These are phyloP conservation scores for Debaryomycetaceae sp. DNA, from an alignment of 1,139 yeast genomes.

Conservation along the genomic window DNA sequence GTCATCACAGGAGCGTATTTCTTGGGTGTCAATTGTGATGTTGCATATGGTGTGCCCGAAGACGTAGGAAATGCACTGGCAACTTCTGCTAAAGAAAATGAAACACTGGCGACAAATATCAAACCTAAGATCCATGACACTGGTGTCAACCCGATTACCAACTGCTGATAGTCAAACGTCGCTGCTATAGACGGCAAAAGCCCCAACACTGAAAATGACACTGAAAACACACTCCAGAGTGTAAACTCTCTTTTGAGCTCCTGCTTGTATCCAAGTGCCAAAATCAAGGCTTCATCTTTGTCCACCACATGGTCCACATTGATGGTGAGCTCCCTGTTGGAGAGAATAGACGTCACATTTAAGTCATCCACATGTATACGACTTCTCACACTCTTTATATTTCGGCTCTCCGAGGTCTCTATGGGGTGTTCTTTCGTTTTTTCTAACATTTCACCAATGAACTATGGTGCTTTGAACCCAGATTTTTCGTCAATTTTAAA, in stretches of 20 bases:
- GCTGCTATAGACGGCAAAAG: slow-evolving; percentile 68
- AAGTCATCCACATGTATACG: slow-evolving; percentile 41
- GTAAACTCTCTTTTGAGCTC: slow-evolving; percentile 71
- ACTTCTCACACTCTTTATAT: slow-evolving; percentile 22
- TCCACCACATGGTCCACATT: slow-evolving; percentile 47
- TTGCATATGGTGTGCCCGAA: slow-evolving; percentile 50
- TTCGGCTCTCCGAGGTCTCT: neutral
- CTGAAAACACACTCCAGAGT: slow-evolving; percentile 59
- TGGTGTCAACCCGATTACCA: slow-evolving; percentile 51
- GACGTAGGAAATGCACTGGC: slow-evolving; percentile 49
- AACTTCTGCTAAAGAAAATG: slow-evolving; percentile 46
- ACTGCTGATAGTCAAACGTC: slow-evolving; percentile 51
- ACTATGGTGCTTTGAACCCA: too few species aligned
- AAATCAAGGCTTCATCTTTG: slow-evolving; percentile 52
- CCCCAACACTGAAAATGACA: slow-evolving; percentile 71
- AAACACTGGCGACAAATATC: slow-evolving; percentile 48
- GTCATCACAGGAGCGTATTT: slow-evolving; percentile 52
- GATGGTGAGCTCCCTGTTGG: slow-evolving; percentile 36
- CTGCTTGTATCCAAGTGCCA: slow-evolving; percentile 70
- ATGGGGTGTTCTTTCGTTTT: slow-evolving; percentile 10
- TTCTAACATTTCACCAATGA: too few species aligned
- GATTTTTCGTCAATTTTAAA: too few species aligned
- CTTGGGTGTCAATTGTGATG: slow-evolving; percentile 52
- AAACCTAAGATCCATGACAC: slow-evolving; percentile 55
- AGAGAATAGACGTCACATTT: slow-evolving; percentile 36